Percentiles rank a stretch among this genome's conserved stretches.
These are phyloP conservation scores for Setaria viridis DNA, from an alignment of 202 grass and related monocot genomes.

Conservation along the genomic window DNA sequence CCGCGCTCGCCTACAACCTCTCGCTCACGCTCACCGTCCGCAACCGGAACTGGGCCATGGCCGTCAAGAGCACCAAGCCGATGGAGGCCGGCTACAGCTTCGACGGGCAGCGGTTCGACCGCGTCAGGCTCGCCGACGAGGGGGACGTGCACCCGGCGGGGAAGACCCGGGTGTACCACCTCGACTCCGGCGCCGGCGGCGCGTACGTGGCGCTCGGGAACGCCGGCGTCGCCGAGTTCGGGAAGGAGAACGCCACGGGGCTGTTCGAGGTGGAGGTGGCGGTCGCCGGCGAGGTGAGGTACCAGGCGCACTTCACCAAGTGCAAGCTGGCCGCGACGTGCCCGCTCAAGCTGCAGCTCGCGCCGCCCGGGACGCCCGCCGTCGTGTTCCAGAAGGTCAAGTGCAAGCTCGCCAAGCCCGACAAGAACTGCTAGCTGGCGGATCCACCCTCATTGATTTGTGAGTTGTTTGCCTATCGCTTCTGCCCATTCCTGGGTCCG, in stretches of 20 bases:
- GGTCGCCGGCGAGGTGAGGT: conserved; percentile 38
- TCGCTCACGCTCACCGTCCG: conserved; percentile 39
- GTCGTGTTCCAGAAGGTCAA: conserved; percentile 43
- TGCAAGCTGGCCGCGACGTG: conserved; percentile 30
- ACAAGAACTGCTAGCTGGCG: conserved; percentile 43
- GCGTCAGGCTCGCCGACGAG: conserved; percentile 31
- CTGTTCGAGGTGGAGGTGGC: conserved; percentile 44
- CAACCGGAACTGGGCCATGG: conserved; percentile 59
- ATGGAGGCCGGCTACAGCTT: conserved; percentile 40
- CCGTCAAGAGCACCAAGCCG: conserved; percentile 47
- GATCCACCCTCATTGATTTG: neutral
- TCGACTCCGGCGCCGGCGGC: neutral
- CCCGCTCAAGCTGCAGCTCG: conserved; percentile 38
- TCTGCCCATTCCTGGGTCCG: no score
- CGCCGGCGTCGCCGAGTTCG: conserved; percentile 40
- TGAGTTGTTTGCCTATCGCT: no score
- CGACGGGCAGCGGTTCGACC: conserved; percentile 54
- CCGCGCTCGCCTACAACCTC: conserved; percentile 54
- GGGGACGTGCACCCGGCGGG: conserved; percentile 17
- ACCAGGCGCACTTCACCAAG: conserved; percentile 37
- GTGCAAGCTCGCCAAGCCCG: conserved; percentile 32
- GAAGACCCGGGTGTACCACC: conserved; percentile 47
- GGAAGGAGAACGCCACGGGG: conserved; percentile 35
- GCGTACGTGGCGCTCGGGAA: conserved; percentile 41
- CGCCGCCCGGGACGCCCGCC: neutral